phyloP scores from a whole-genome alignment of 2,329 filamentous ascomycete species.

The Trichoderma asperellum region DNA sequence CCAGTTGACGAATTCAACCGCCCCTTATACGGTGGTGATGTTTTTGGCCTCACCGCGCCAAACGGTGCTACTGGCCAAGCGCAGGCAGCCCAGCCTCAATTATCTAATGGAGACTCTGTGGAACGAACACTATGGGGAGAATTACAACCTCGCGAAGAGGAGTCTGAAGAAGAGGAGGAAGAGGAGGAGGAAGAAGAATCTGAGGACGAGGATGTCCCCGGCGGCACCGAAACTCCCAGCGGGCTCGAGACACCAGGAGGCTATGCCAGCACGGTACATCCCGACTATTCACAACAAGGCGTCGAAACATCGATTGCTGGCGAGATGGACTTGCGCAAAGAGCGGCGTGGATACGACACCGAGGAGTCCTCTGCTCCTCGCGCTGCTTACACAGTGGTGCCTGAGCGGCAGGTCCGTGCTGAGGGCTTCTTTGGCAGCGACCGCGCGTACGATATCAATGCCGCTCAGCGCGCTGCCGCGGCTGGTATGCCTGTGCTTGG shows the following conservation, averaged over 20 bases:
- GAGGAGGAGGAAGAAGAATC: slow-evolving; percentile 77
- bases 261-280: slow-evolving; percentile 76
- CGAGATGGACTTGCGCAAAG: slow-evolving; percentile 89
- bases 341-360: slow-evolving; percentile 80
- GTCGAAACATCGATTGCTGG: slow-evolving; percentile 75
- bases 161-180: slow-evolving; percentile 75
- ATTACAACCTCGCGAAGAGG: slow-evolving; percentile 77
- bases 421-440: slow-evolving; percentile 97
- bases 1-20: slow-evolving; percentile 92
- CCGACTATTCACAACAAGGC: slow-evolving; percentile 70
- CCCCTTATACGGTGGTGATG: slow-evolving; percentile 90
- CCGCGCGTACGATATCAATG: slow-evolving; percentile 84
- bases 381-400: slow-evolving; percentile 85
- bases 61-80: slow-evolving; percentile 44
- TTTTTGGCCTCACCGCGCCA: slow-evolving; percentile 73
- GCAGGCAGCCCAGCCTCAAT: slow-evolving; percentile 46
- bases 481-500: slow-evolving; percentile 72
- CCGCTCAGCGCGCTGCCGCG: slow-evolving; percentile 45
- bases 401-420: slow-evolving; percentile 81
- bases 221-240: slow-evolving; percentile 72
- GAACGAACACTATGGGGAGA: slow-evolving; percentile 93
- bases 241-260: slow-evolving; percentile 82
- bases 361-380: slow-evolving; percentile 77
- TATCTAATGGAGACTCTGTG: slow-evolving; percentile 70
- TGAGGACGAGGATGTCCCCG: slow-evolving; percentile 63